Evolutionary conservation across 2,329 filamentous ascomycete species (phyloP), one percentile per base, ranked within the genome.

Genomic region (Aureobasidium sp.): DNA sequence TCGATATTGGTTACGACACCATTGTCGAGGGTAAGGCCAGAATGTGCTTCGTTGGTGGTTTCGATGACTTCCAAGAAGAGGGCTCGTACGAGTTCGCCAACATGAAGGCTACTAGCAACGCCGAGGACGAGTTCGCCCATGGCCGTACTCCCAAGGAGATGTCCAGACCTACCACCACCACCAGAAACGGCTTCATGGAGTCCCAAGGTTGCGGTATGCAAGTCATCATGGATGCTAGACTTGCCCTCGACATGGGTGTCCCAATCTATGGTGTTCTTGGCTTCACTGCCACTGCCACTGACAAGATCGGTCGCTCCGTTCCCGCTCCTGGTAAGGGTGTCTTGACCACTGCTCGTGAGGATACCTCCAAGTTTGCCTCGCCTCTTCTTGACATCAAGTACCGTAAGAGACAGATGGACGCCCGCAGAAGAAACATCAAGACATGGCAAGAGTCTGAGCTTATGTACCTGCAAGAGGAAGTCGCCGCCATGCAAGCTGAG

Each of bases 71-170:
- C 81, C 91, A 95, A 72, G 94, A 99, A 79, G 94, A 99, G 79
- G 95, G 94, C 58, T 99, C 94, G 1, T 99, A 97, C 73, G 94
- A 99, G 77, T 99, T 99, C 75, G 94, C 94, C 81, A 99, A 99
- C 82, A 99, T 99, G 94, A 96, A 96, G 79, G 94, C 94, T 64
- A 99, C 94, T 62, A 97, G 92, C 84, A 99, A 97, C 73, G 92
- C 93, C 29, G 89, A 97, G 65, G 92, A 97, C 68, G 95, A 99
- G 76, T 90, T 99, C 69, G 91, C 87, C 11, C 94, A 97, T 71
- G 94, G 94, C 52, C 90, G 94, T 67, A 97, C 94, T 55, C 93
- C 94, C 14, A 86, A 87, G 76, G 94, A 99, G 78, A 99, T 99
- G 94, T 99, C 95, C 36, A 88, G 94, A 65, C 94, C 94, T 5